A percentile compares a stretch with the other conserved stretches of the same genome.
Conservation (phyloP, 2,329 filamentous ascomycete species). For the Colletotrichum tropicicola region DNA sequence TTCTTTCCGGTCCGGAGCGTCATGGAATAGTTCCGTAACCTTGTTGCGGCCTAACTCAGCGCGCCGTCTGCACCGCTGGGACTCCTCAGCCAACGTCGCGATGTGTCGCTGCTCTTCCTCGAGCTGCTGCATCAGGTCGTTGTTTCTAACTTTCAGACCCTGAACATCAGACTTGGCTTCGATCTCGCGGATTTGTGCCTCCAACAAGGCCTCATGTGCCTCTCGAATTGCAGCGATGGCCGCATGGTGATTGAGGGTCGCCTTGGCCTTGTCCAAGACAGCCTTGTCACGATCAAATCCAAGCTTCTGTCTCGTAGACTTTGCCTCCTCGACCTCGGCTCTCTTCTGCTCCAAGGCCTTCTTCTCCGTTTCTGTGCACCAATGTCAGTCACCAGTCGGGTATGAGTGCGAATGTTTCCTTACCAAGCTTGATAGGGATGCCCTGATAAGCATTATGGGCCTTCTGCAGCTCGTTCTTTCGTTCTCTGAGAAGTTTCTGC, state of each 20-base stretch:
- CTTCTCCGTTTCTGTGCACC: slow-evolving; percentile 36
- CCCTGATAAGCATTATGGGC: slow-evolving; percentile 71
- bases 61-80: slow-evolving; percentile 44
- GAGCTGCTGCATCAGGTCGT: slow-evolving; percentile 63
- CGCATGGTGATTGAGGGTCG: slow-evolving; percentile 62
- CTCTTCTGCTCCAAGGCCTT: slow-evolving; percentile 48
- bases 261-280: slow-evolving; percentile 63
- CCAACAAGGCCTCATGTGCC: slow-evolving; percentile 70
- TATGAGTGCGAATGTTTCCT: slow-evolving; percentile 35
- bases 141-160: slow-evolving; percentile 73
- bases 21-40: slow-evolving; percentile 49
- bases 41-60: slow-evolving; percentile 46
- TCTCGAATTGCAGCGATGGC: slow-evolving; percentile 69
- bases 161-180: slow-evolving; percentile 86
- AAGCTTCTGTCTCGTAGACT: slow-evolving; percentile 58
- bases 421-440: slow-evolving; percentile 77
- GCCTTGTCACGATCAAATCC: slow-evolving; percentile 63
- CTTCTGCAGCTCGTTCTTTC: slow-evolving; percentile 75
- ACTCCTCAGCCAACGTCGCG: slow-evolving; percentile 46
- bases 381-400: not conserved
- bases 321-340: slow-evolving; percentile 47
- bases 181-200: slow-evolving; percentile 75
- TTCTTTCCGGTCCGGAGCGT: slow-evolving; percentile 48
- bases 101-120: slow-evolving; percentile 54
- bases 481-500: slow-evolving; percentile 59